phyloP scores from a whole-genome alignment of 1,284 basidiomycete species.

The Trichosporon inkin region DNA sequence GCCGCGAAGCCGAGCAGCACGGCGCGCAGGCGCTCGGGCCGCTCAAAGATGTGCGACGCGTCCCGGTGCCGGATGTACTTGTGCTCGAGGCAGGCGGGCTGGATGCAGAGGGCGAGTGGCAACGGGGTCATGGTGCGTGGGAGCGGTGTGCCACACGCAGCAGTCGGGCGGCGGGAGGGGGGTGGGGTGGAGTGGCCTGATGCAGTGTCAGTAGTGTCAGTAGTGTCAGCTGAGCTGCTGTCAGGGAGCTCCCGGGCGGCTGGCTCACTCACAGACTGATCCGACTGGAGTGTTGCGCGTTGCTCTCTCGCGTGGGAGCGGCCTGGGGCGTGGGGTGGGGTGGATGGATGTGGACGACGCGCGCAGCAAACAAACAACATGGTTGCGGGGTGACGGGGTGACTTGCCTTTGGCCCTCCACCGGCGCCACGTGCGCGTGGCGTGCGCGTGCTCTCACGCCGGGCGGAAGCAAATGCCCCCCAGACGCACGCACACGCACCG shows the following conservation, averaged over 20 bases:
- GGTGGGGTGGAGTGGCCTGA: no score
- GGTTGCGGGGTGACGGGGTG: not conserved
- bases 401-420: not conserved
- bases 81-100: slow-evolving; percentile 56
- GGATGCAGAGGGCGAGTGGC: slow-evolving; percentile 48
- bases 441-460: not conserved
- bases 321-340: no score
- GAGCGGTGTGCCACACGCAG: not conserved
- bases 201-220: no score
- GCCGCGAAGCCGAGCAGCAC: slow-evolving; percentile 73
- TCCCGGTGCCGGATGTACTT: slow-evolving; percentile 71
- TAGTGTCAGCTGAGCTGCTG: no score
- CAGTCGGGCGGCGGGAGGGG: not conserved
- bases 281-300: no score
- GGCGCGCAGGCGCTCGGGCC: slow-evolving; percentile 82
- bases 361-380: not conserved
- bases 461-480: slow-evolving; percentile 5
- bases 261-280: no score
- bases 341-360: not conserved
- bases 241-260: no score
- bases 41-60: slow-evolving; percentile 70
- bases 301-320: no score
- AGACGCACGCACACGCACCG: no score
- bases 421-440: not conserved
- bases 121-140: not conserved